Base-by-base conservation (phyloP, 108 stramenopile species). In the Schizochytrium sp. region DNA sequence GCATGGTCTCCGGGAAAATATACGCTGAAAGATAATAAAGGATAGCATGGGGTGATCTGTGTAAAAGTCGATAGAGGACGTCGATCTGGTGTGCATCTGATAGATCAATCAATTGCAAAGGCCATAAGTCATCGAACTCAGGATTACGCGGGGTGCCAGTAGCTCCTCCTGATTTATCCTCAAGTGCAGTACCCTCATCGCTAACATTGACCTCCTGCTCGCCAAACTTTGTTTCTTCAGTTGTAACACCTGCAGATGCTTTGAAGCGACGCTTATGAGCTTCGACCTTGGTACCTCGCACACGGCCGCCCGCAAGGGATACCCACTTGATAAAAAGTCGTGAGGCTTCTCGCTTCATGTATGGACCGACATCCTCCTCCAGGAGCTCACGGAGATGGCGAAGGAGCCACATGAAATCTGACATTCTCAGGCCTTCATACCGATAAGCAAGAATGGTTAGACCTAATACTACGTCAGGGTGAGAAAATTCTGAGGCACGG, bases 261-360 rank as follows among this genome's bases (percentile, higher is more conserved):
- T 47, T 46, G 4, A 88, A 72, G 42, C 76, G 88, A 56, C 28
- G 49, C 4, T 28, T 28, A 8, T 89, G 59, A 53, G 61, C 53
- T 50, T 50, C 90, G 49, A 47, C 90, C 45, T 72, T 19, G 15
- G 56, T 17, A 46, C 53, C 76, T 91, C 88, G 97, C 69, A 99
- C 97, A 89, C 96, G 97, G 55, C 97, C 97, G 3, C 99, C 99
- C 38, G 98, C 96, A 19, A 93, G 94, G 87, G 96, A 96, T 4
- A 99, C 97, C 99, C 98, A 99, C 2, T 91, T 92, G 60, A 96
- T 95, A 93, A 96, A 99, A 38, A 90, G 91, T 49, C 96, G 91
- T 56, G 89, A 90, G 0, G 93, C 46, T 10, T 93, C 91, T n/a
- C 94, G 92, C n/a, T 91, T 61, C 55, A 88, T 57, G 56, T 59